phyloP scores from a whole-genome alignment of 495 filamentous ascomycete species.

The Daldinia concentrica region DNA sequence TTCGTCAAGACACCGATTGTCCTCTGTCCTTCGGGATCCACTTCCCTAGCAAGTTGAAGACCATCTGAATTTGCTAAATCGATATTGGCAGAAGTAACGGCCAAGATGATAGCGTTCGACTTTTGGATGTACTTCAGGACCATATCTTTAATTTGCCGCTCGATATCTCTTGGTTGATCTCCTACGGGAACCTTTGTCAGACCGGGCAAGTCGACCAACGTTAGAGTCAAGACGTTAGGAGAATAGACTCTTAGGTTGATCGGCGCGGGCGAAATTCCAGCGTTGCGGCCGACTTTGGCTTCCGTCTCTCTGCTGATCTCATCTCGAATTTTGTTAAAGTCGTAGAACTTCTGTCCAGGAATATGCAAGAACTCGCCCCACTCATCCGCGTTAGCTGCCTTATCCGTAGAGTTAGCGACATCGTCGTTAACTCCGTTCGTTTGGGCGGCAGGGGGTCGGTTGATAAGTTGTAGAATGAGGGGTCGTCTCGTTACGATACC shows the following conservation, averaged over 20 bases:
- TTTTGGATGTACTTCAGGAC: conserved; percentile 98
- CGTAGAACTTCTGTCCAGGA: conserved; percentile 96
- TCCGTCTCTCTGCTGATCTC: conserved; percentile 98
- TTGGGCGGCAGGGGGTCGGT: conserved; percentile 70
- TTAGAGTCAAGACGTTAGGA: conserved; percentile 96
- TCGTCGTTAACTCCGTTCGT: conserved; percentile 81
- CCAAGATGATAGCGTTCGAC: conserved; percentile 96
- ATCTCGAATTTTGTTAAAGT: conserved; percentile 99
- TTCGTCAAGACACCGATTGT: conserved; percentile 99
- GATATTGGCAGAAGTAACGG: conserved; percentile 94
- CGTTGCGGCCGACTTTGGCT: conserved; percentile 92
- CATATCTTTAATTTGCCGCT: conserved; percentile 97
- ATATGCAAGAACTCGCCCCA: conserved; percentile 99
- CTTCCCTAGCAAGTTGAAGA: conserved; percentile 94
- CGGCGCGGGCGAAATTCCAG: conserved; percentile 93
- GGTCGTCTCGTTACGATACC: conserved; percentile 98
- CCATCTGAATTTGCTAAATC: conserved; percentile 99
- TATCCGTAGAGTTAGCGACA: conserved; percentile 70
- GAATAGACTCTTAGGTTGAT: conserved; percentile 99
- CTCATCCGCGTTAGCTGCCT: conserved; percentile 90
- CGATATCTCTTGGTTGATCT: conserved; percentile 98
- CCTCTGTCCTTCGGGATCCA: conserved; percentile 96
- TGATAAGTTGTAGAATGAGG: conserved; percentile 97
- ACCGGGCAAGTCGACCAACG: conserved; percentile 95
- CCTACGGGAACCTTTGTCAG: conserved; percentile 98